Percentiles rank a stretch among this genome's conserved stretches.
Conservation (phyloP, 352 stramenopile genomes). For the Phytopythium oedochilum region DNA sequence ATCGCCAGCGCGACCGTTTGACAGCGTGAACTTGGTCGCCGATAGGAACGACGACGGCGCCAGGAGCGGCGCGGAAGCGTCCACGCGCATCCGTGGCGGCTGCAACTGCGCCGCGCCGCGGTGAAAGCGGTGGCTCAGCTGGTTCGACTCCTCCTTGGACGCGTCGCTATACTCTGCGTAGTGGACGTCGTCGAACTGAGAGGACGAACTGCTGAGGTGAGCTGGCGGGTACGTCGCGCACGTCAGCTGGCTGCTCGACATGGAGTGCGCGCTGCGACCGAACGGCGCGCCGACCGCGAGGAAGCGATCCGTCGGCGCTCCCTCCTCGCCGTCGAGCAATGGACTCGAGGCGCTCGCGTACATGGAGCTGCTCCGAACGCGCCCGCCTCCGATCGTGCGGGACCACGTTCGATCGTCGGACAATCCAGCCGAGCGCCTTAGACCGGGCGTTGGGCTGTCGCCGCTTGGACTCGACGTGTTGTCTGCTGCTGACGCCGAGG, state of each 20-base stretch:
- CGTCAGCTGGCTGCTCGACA: slow-evolving; percentile 3
- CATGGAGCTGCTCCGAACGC: neutral
- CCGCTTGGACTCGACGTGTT: slow-evolving; percentile 9
- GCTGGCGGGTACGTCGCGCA: slow-evolving; percentile 4
- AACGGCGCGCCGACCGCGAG: neutral
- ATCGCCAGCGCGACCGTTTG: neutral
- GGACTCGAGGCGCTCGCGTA: neutral
- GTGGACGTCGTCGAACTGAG: neutral
- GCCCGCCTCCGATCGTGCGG: neutral
- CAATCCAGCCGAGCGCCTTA: neutral
- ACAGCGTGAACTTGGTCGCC: neutral
- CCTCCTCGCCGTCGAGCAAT: neutral
- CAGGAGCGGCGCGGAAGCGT: neutral
- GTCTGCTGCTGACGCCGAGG: neutral
- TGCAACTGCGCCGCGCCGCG: neutral
- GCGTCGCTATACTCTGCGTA: neutral
- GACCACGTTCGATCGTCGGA: slow-evolving; percentile 3
- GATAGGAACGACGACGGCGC: neutral
- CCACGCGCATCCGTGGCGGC: neutral
- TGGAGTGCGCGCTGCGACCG: neutral
- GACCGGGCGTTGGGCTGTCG: neutral
- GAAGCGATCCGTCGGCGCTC: slow-evolving; percentile 1
- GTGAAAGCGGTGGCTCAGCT: neutral
- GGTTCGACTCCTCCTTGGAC: neutral
- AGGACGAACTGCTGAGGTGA: neutral